A percentile compares a stretch with the other conserved stretches of the same genome.
These are phyloP conservation scores for Scalesia atractyloides DNA, from an alignment of 129 eudicot genomes.

Conservation along the genomic window DNA sequence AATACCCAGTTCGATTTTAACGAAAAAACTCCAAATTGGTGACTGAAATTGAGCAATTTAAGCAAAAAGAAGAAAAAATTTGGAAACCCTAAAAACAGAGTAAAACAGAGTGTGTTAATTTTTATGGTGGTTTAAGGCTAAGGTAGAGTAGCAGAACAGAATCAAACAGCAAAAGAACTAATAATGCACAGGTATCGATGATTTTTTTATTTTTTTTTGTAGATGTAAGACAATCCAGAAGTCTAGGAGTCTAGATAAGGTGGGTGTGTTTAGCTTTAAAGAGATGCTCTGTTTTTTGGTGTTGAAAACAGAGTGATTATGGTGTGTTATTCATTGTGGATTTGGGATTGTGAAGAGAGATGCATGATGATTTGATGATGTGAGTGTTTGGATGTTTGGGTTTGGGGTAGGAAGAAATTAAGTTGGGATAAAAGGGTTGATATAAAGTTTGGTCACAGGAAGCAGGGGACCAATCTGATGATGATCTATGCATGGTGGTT, in stretches of 20 bases:
- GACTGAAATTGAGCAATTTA: constrained; percentile 2
- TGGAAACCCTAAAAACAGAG: constrained; percentile 11
- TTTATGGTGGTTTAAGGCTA: constrained; percentile 44
- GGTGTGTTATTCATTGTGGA: constrained; percentile 18
- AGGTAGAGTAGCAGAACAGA: constrained; percentile 43
- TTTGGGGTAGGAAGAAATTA: constrained; percentile 30
- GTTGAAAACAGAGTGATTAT: constrained; percentile 21
- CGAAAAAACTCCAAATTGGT: constrained; percentile 36
- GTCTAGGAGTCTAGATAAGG: constrained; percentile 27
- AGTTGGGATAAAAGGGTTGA: constrained; percentile 6
- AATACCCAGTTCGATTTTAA: constrained; percentile 28
- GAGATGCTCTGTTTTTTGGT: constrained; percentile 8
- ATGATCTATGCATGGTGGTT: constrained; percentile 6
- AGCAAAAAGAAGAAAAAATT: constrained; percentile 31
- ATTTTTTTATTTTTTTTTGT: neutral
- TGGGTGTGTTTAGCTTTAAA: constrained; percentile 29
- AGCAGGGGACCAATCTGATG: constrained; percentile 18
- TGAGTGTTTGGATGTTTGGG: constrained; percentile 33
- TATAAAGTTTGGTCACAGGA: constrained; percentile 13
- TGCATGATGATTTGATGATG: constrained; percentile 12
- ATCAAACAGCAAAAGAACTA: constrained; percentile 37
- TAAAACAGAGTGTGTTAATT: constrained; percentile 25
- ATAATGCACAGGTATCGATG: constrained; percentile 46
- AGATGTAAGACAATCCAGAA: constrained; percentile 24
- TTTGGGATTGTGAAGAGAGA: constrained; percentile 21